Conservation (phyloP, 2,329 filamentous ascomycete genomes). For the Hypoxylon sp. region DNA sequence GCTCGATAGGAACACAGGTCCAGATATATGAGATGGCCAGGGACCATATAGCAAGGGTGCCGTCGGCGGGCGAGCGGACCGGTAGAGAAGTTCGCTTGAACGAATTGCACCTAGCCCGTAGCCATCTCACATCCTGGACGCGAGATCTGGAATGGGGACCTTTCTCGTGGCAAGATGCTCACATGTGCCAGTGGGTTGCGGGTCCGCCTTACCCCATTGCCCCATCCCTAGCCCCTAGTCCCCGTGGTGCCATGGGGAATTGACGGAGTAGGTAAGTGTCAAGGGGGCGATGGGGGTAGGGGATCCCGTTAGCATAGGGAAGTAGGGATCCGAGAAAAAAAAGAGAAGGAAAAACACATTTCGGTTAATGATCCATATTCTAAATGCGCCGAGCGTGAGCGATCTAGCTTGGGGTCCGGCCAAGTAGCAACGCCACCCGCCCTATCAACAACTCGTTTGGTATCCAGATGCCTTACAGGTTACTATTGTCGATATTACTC, state of each 20-base stretch:
- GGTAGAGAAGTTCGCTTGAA: conserved; percentile 46
- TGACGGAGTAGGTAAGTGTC: conserved; percentile 20
- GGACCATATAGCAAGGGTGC: conserved; percentile 37
- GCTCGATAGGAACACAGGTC: conserved; percentile 26
- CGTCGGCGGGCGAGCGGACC: conserved; percentile 52
- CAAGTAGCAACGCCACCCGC: conserved; percentile 33
- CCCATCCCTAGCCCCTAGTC: conserved; percentile 42
- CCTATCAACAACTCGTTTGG: conserved; percentile 26
- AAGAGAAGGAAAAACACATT: conserved; percentile 33
- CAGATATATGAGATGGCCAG: conserved; percentile 49
- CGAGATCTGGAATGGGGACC: conserved; percentile 48
- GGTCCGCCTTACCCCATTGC: conserved; percentile 47
- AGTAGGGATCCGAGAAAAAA: conserved; percentile 21
- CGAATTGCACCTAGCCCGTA: conserved; percentile 38
- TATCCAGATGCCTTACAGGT: conserved; percentile 24
- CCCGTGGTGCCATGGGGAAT: conserved; percentile 46
- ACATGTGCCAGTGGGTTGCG: conserved; percentile 46
- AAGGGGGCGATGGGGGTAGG: conserved; percentile 32
- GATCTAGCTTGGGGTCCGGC: conserved; percentile 33
- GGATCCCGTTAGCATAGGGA: conserved; percentile 23
- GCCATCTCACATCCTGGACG: conserved; percentile 40
- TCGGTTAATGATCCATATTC: conserved; percentile 48
- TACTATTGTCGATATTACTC: conserved; percentile 33
- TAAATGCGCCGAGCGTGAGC: conserved; percentile 43
- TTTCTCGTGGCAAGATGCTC: conserved; percentile 47